Evolutionary conservation across 345 rosid species (phyloP), one percentile per base, ranked within the genome.

Genomic region (Pseudoturritis turrita): DNA sequence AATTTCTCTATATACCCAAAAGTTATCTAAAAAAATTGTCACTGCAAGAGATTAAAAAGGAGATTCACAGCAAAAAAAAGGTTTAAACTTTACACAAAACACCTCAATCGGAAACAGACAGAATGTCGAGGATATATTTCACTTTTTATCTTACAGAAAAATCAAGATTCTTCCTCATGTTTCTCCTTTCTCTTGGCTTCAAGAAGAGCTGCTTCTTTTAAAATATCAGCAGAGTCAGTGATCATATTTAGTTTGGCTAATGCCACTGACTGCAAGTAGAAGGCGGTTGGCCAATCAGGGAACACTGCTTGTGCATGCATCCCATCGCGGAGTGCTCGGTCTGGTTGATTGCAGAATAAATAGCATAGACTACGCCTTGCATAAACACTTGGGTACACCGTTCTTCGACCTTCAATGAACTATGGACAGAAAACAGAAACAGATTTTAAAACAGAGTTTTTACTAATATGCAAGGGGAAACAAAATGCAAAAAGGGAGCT

Each of bases 251-350:
- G 83, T 72, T 91, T 91, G 33, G 92, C 85, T 33, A 95, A 87
- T 31, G 99, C 99, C 22, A 89, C 90, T 1, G 99, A 91, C 82
- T 91, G 97, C 96, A 95, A 83, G 81, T 88, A 91, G 83, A 87
- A 95, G 35, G 96, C 96, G 0, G 89, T 83, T 15, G 97, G 92
- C 99, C 96, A 95, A n/a, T 87, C 96, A 11, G 93, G 88, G 58
- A 70, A 76, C 33, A 79, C 87, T 59, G 81, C 78, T 15, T 91
- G 96, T 5, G 99, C 99, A 73, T 74, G 83, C 99, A 95, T 95
- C 68, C 93, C 99, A 73, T 95, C 99, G 26, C 85, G 77, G 9
- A 95, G 96, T 50, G 97, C 94, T 44, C 80, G 62, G 29, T 91
- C 94, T 4, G 94, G 94, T 53, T 84, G 89, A 69, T 91, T 84